Base-by-base conservation (phyloP, 1,284 basidiomycete species). In the Omphalotus olearius region DNA sequence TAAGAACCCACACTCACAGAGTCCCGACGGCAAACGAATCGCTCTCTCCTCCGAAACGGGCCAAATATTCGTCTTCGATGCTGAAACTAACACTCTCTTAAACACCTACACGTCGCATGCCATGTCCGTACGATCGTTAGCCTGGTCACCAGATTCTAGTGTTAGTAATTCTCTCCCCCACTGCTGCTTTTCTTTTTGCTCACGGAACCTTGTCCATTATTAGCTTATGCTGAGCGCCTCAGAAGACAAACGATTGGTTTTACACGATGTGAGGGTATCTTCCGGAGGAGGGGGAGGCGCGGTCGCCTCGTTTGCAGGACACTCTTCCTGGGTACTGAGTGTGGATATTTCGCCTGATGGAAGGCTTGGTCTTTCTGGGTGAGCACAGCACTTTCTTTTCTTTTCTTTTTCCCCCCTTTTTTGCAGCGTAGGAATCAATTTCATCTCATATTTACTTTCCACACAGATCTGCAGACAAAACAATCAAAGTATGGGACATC, bases 401-500 rank as follows among this genome's bases (percentile, higher is more conserved):
- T 26, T 52, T 45, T n/a, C 50, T 45, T 25, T 16, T 46, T 42
- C 25, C 7, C 23, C 17, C 35, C 18, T 39, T 17, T 18, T 14
- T n/a, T n/a, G n/a, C n/a, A n/a, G n/a, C n/a, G n/a, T n/a, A n/a
- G n/a, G n/a, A n/a, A n/a, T n/a, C n/a, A n/a, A n/a, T n/a, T n/a
- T n/a, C n/a, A n/a, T n/a, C n/a, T n/a, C n/a, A n/a, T n/a, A n/a
- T n/a, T n/a, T n/a, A n/a, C n/a, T n/a, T n/a, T n/a, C n/a, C n/a
- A n/a, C n/a, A 28, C 57, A 91, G 89, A 11, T 91, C 89, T 41
- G 87, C 91, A 11, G 92, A 95, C 68, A 88, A 85, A 64, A 83
- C 82, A 1, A 82, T 92, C 60, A 92, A 91, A 64, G 80, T 94
- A 2, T 95, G 92, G 92, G 92, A 95, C 62, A 78, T 94, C 42